Base-by-base conservation (phyloP, 805 yeast genomes). In the Maudiozyma serrabonitensis region DNA sequence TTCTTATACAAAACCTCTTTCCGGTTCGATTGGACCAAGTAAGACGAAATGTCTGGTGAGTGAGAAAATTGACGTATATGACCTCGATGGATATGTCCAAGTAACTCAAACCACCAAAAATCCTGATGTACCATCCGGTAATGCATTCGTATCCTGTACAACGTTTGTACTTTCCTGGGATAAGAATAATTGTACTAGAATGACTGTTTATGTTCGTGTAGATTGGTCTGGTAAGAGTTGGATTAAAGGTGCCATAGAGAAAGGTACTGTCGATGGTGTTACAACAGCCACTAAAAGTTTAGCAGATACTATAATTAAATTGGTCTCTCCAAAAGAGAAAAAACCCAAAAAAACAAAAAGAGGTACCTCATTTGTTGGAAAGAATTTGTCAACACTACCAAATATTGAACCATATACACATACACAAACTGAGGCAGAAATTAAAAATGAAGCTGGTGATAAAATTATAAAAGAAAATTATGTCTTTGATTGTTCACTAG, bases 111-210 rank as follows among this genome's bases (percentile, higher is more conserved):
- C 71, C 1, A 80, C 89, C 0, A 75, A 73, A 45, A 82, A 88
- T 0, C 95, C 93, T 0, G 93, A 85, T 67, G 87, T 85, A n/a
- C 95, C 95, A 0, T 80, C 85, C 34, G 93, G 95, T 7, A 75
- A 72, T 54, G 71, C 84, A 0, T 86, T 86, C 56, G 72, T 74
- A 44, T 84, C 83, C 3, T 71, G 74, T 47, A 82, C 93, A 1
- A 70, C 73, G 28, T 73, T 76, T 35, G 74, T 74, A 55, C 64
- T 84, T 6, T 71, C 79, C 11, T 85, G 95, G 93, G 85, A 75
- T 4, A 70, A 69, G 2, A 72, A 74, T 46, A 81, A 81, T 60
- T 51, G 64, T 8, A 83, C 90, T 0, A 69, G 69, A 25, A 37
- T 84, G 6, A 67, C 69, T 23, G 77, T 82, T 15, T 73, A 77